Conservation (phyloP, 2,329 filamentous ascomycete genomes). For the Aureobasidium sp. region DNA sequence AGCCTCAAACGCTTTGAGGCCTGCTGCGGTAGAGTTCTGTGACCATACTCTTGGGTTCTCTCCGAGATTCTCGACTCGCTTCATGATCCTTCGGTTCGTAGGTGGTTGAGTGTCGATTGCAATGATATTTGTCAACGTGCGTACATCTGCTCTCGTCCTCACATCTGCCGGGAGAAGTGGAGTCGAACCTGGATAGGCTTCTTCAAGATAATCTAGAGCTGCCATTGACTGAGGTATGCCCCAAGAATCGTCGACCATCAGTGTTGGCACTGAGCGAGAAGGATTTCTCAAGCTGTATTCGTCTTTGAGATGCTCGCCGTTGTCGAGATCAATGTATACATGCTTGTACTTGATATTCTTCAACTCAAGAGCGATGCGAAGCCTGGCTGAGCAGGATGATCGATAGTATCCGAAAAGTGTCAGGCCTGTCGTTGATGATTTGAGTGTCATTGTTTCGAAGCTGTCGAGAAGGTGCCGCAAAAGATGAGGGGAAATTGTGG, state of each 20-base stretch:
- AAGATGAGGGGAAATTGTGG: neutral
- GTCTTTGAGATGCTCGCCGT: constrained; percentile 44
- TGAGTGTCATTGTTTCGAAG: no score
- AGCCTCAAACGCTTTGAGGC: constrained; percentile 52
- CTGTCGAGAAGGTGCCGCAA: no score
- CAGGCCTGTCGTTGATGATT: neutral
- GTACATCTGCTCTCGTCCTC: constrained; percentile 44
- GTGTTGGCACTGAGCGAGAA: constrained; percentile 48
- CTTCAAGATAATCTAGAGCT: constrained; percentile 57
- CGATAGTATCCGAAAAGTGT: constrained; percentile 54
- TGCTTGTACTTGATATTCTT: constrained; percentile 47
- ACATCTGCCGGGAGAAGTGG: constrained; percentile 42
- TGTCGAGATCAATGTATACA: constrained; percentile 48
- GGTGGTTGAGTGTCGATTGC: constrained; percentile 54
- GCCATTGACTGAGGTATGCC: constrained; percentile 45
- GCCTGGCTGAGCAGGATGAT: constrained; percentile 55
- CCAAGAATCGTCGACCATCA: constrained; percentile 34
- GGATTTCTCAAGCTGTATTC: constrained; percentile 48
- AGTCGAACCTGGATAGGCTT: constrained; percentile 37
- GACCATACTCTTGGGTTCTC: constrained; percentile 46
- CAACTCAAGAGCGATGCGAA: constrained; percentile 53
- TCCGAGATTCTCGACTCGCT: constrained; percentile 41
- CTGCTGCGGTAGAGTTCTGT: constrained; percentile 44
- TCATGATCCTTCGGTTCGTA: constrained; percentile 51
- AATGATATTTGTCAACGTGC: constrained; percentile 50